Evolutionary conservation across 768 basidiomycete species (phyloP).

Genomic region (Naganishia vishniacii): DNA sequence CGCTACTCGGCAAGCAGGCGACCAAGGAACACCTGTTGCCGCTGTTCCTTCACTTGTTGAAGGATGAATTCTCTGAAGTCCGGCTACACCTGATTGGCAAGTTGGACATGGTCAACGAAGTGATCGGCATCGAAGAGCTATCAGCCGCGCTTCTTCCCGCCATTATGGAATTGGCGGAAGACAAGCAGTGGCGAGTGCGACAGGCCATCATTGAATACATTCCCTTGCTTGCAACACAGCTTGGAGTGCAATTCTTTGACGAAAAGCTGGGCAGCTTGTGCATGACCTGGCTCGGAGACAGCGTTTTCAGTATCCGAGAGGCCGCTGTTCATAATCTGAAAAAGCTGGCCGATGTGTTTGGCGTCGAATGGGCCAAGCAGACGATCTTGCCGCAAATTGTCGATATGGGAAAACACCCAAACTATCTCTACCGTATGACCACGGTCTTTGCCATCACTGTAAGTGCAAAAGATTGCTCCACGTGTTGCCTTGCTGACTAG

Average conservation of each 20-base stretch:
- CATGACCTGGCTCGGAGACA: constrained; percentile 99
- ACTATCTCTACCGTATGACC: constrained; percentile 96
- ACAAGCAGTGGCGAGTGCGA: constrained; percentile 98
- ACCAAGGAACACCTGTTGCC: constrained; percentile 96
- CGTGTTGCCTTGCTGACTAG: not conserved
- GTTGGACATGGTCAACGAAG: constrained; percentile 92
- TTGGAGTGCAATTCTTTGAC: constrained; percentile 94
- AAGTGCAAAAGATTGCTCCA: constrained; percentile 38
- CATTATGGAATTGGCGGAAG: constrained; percentile 94
- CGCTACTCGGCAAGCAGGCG: constrained; percentile 82
- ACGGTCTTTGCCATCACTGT: constrained; percentile 98
- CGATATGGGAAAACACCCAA: constrained; percentile 92
- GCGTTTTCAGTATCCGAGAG: constrained; percentile 95
- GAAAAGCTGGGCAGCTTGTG: constrained; percentile 93
- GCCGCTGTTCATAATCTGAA: constrained; percentile 95
- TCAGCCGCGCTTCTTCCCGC: constrained; percentile 93
- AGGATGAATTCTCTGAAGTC: constrained; percentile 98
- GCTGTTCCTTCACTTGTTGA: constrained; percentile 88
- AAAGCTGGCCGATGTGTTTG: constrained; percentile 96
- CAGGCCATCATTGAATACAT: constrained; percentile 99
- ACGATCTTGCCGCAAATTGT: constrained; percentile 95
- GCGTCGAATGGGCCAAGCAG: constrained; percentile 90
- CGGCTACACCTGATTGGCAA: constrained; percentile 97
- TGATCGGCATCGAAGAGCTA: constrained; percentile 94
- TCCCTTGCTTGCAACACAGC: constrained; percentile 94